Conservation (phyloP, 495 filamentous ascomycete genomes). For the Chaetomium tenue region DNA sequence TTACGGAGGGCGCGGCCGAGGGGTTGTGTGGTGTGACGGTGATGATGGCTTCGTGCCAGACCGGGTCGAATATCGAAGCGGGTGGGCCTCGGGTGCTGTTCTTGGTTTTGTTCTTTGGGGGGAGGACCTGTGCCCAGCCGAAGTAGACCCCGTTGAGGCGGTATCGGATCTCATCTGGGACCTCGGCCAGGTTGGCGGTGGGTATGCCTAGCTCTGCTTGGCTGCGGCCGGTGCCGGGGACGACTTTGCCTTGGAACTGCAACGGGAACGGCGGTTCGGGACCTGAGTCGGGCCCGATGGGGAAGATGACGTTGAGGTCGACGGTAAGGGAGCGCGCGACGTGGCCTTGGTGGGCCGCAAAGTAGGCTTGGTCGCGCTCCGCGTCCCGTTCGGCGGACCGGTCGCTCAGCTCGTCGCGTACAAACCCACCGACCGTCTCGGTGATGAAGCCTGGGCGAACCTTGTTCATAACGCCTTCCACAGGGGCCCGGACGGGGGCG, state of each 20-base stretch:
- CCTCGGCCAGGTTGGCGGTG: slow-evolving; percentile 43
- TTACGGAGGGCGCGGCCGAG: slow-evolving; percentile 39
- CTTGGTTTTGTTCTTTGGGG: slow-evolving; percentile 13
- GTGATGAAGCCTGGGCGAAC: slow-evolving; percentile 48
- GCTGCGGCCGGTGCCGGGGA: slow-evolving; percentile 36
- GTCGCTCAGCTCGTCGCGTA: slow-evolving; percentile 34
- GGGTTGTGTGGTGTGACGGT: slow-evolving; percentile 45
- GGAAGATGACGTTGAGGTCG: slow-evolving; percentile 28
- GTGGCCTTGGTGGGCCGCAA: slow-evolving; percentile 39
- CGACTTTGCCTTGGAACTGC: slow-evolving; percentile 48
- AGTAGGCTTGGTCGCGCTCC: slow-evolving; percentile 11
- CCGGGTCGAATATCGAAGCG: not conserved
- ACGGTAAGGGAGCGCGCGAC: slow-evolving; percentile 25
- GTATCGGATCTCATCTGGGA: slow-evolving; percentile 47
- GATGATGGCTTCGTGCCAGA: slow-evolving; percentile 57
- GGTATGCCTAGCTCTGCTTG: slow-evolving; percentile 35
- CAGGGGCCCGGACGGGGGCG: slow-evolving; percentile 47
- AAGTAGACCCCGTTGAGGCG: slow-evolving; percentile 61
- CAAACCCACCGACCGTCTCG: slow-evolving; percentile 44
- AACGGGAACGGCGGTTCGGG: slow-evolving; percentile 60
- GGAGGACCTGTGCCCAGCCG: slow-evolving; percentile 55
- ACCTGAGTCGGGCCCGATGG: slow-evolving; percentile 45
- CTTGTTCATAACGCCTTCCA: slow-evolving; percentile 41
- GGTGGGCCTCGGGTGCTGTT: not conserved
- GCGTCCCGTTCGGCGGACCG: slow-evolving; percentile 4